Percentiles rank a stretch among this genome's conserved stretches.
Conservation (phyloP, 345 rosid genomes). For the Brassica carinata region DNA sequence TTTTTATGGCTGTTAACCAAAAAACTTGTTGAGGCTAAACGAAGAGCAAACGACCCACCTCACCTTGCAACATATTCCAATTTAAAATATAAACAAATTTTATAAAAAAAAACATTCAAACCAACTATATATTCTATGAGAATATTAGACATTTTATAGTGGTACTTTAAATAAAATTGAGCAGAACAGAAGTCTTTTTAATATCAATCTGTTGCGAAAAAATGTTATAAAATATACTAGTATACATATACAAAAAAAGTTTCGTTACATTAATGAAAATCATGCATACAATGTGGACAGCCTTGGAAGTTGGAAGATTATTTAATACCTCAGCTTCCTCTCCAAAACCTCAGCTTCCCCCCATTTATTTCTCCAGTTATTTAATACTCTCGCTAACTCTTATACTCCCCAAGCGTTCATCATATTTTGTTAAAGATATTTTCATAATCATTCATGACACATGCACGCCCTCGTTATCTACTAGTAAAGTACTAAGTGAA, state of each 20-base stretch:
- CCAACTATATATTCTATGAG: neutral
- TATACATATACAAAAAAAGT: neutral
- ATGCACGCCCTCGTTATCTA: neutral
- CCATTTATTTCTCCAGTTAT: neutral
- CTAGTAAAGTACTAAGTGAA: neutral
- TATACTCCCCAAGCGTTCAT: neutral
- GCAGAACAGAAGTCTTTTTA: neutral
- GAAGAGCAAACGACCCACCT: too few relatives aligned
- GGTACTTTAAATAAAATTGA: neutral
- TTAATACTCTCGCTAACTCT: neutral
- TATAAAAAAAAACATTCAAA: neutral
- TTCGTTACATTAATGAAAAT: neutral
- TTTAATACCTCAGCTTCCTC: neutral
- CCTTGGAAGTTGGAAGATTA: neutral
- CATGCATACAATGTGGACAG: constrained; percentile 9
- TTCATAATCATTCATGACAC: neutral
- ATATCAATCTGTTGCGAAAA: neutral
- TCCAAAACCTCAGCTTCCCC: neutral
- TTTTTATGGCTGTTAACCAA: neutral
- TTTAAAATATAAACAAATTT: too few relatives aligned
- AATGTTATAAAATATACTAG: too few relatives aligned
- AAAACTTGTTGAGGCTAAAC: too few relatives aligned
- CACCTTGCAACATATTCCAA: too few relatives aligned
- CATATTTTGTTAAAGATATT: neutral
- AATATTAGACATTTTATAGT: too few relatives aligned